phyloP scores from a whole-genome alignment of 106 monocot species.

The Phalaenopsis equestris region DNA sequence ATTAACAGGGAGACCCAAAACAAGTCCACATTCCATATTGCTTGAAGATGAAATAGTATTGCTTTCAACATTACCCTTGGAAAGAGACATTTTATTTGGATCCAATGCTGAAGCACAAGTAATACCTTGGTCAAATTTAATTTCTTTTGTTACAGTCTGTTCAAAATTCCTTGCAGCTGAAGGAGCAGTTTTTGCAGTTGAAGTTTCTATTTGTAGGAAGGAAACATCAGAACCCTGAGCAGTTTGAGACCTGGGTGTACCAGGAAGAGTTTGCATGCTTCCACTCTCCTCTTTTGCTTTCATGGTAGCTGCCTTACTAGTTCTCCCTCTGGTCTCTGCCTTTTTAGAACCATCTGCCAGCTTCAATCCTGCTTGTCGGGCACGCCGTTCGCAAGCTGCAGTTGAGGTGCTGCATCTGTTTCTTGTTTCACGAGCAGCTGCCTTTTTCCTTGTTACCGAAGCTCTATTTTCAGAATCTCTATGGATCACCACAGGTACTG shows the following conservation, averaged over 20 bases:
- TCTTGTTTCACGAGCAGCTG: conserved; percentile 69
- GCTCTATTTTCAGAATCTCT: conserved; percentile 39
- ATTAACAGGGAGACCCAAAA: not conserved
- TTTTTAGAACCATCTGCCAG: conserved; percentile 19
- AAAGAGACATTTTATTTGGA: not conserved
- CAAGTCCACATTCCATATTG: not conserved
- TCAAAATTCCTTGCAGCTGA: conserved; percentile 1
- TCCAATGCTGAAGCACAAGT: not conserved
- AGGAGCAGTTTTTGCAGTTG: not conserved
- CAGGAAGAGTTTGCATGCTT: not conserved
- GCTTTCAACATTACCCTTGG: not conserved
- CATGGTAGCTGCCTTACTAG: not conserved
- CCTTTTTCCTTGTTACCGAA: conserved; percentile 63
- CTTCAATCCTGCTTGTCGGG: conserved; percentile 41
- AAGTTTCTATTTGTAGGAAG: not conserved
- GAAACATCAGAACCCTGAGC: not conserved
- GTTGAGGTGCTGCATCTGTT: conserved; percentile 33
- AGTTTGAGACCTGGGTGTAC: not conserved
- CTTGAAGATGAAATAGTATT: not conserved
- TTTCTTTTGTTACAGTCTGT: conserved; percentile 1
- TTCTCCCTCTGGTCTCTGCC: conserved; percentile 9
- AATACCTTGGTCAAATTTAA: not conserved
- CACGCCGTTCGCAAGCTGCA: conserved; percentile 43
- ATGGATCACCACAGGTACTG: conserved; percentile 20
- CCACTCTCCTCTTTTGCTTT: conserved; percentile 9